Percentiles rank a stretch among this genome's conserved stretches.
phyloP scores from a whole-genome alignment of 2,329 filamentous ascomycete genomes.

The Teratosphaeria zuluensis region DNA sequence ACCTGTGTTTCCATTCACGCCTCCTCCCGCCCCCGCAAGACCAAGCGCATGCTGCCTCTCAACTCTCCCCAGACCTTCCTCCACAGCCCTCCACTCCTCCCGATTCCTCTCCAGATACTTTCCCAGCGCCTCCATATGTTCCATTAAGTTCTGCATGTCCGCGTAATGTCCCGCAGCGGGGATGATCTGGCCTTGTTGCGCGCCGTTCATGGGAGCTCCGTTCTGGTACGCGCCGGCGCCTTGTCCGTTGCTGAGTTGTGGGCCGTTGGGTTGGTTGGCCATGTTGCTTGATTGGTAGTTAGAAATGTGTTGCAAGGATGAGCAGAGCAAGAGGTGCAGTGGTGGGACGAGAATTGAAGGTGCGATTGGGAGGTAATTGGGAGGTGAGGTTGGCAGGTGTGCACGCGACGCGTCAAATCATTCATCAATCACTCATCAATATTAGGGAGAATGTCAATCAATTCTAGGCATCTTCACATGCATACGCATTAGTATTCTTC shows the following conservation, averaged over 20 bases:
- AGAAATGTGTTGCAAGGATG: not conserved
- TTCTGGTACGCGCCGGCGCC: not conserved
- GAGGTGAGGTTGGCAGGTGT: not conserved
- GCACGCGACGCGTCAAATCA: not conserved
- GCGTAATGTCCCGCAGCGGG: constrained; percentile 28
- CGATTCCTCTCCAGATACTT: constrained; percentile 27
- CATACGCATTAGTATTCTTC: not conserved
- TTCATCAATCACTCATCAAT: not conserved
- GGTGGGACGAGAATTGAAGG: not conserved
- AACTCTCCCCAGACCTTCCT: constrained; percentile 23
- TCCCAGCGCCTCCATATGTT: constrained; percentile 26
- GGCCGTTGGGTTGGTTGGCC: not conserved
- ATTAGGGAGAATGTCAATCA: not conserved
- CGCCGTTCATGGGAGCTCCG: not conserved
- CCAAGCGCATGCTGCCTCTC: constrained; percentile 10
- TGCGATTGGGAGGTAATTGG: not conserved
- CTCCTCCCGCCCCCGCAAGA: constrained; percentile 4
- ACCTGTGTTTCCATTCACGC: not conserved
- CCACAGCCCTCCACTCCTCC: constrained; percentile 24
- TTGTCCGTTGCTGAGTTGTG: not conserved
- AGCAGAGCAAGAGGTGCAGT: not conserved
- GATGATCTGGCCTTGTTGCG: constrained; percentile 14
- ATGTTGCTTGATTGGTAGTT: not conserved
- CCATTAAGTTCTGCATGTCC: constrained; percentile 29
- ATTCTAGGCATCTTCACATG: not conserved